phyloP scores from a whole-genome alignment of 257 asterid genomes.

The Solanum paucissectum region DNA sequence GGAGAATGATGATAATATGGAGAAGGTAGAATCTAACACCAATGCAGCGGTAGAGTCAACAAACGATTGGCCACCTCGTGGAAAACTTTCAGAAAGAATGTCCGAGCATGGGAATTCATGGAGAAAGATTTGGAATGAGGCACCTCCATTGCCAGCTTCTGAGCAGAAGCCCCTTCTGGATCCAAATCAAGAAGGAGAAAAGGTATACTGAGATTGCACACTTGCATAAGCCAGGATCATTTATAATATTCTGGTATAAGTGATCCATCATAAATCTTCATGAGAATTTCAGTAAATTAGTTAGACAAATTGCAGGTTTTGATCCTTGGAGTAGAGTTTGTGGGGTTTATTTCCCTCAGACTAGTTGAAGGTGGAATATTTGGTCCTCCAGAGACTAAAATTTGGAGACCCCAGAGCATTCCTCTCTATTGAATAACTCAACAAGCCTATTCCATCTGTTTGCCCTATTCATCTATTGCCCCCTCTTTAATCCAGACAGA shows the following conservation, averaged over 20 bases:
- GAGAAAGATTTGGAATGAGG: constrained; percentile 87
- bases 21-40: constrained; percentile 23
- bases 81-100: constrained; percentile 89
- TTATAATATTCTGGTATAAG: background rate
- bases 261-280: background rate
- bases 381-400: background rate
- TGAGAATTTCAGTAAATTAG: background rate
- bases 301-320: background rate
- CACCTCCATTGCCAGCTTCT: constrained; percentile 53
- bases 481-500: background rate
- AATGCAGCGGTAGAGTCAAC: constrained; percentile 9
- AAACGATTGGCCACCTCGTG: constrained; percentile 79
- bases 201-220: constrained; percentile 32
- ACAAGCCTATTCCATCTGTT: background rate
- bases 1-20: constrained; percentile 45
- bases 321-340: background rate
- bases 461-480: background rate
- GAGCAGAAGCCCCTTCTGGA: constrained; percentile 86
- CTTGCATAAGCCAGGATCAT: background rate
- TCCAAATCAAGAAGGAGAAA: constrained; percentile 95
- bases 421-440: background rate
- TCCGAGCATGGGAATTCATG: constrained; percentile 76
- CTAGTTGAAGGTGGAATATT: background rate
- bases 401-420: background rate
- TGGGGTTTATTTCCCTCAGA: background rate